Conservation (phyloP, 2,329 filamentous ascomycete species). For the Eurotiales sp. region DNA sequence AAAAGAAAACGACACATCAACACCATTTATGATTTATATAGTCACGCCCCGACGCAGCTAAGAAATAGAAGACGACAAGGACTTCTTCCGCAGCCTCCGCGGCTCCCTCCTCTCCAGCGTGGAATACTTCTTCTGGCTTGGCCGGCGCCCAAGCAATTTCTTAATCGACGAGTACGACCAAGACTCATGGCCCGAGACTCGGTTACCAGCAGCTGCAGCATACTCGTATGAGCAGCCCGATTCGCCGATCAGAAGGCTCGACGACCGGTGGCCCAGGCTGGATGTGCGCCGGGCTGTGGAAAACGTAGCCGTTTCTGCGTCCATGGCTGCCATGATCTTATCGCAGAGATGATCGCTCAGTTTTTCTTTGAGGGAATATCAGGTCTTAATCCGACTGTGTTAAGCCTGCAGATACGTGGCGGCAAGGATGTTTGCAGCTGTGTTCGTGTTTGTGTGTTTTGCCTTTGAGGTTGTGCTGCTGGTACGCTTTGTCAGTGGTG, state of each 20-base stretch:
- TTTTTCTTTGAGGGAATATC: background rate
- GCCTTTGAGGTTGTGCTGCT: conserved; percentile 6
- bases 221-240: conserved; percentile 12
- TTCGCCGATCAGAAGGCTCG: conserved; percentile 16
- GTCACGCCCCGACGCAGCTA: background rate
- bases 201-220: background rate
- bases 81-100: conserved; percentile 28
- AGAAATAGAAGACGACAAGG: background rate
- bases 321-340: conserved; percentile 18
- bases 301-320: conserved; percentile 17
- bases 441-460: conserved; percentile 11
- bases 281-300: conserved; percentile 14
- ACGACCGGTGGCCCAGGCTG: conserved; percentile 17
- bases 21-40: background rate
- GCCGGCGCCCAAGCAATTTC: conserved; percentile 24
- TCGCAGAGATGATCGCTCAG: too few relatives aligned
- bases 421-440: background rate
- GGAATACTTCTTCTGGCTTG: conserved; percentile 26
- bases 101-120: conserved; percentile 28
- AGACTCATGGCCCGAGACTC: conserved; percentile 3
- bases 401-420: background rate
- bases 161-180: conserved; percentile 26
- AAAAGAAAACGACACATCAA: background rate
- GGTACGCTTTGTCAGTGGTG: conserved; percentile 7
- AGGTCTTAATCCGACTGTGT: background rate